phyloP scores from a whole-genome alignment of 306 rosid species.

The Fagus crenata region DNA sequence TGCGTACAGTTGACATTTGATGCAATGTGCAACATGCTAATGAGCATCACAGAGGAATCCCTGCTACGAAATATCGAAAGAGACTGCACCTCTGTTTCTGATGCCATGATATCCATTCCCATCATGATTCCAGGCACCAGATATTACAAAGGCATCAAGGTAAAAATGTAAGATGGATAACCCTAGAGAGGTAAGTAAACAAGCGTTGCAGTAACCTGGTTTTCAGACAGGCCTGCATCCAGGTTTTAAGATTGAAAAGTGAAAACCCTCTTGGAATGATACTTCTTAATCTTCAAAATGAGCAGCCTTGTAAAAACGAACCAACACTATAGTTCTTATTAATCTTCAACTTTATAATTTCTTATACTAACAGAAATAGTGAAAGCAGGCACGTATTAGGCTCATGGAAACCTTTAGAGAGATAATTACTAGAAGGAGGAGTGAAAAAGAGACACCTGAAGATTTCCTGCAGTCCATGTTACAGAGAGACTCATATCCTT shows the following conservation, averaged over 20 bases:
- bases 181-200: background rate
- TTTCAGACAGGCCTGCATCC: background rate
- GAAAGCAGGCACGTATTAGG: conserved; percentile 59
- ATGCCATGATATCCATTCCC: conserved; percentile 64
- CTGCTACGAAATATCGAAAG: conserved; percentile 48
- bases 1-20: conserved; percentile 53
- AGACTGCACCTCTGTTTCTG: conserved; percentile 49
- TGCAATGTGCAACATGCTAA: conserved; percentile 69
- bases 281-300: no score
- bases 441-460: conserved; percentile 41
- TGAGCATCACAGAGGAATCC: conserved; percentile 59
- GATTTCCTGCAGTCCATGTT: conserved; percentile 69
- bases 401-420: conserved; percentile 53
- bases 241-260: background rate
- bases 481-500: conserved; percentile 46
- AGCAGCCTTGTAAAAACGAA: no score
- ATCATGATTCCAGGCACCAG: conserved; percentile 68
- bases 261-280: no score
- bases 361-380: conserved; percentile 24
- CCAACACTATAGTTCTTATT: no score
- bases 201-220: background rate
- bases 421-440: conserved; percentile 50
- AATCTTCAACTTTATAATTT: background rate
- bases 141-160: conserved; percentile 71
- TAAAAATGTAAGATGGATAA: background rate